phyloP scores from a whole-genome alignment of 352 stramenopile genomes.

The Globisporangium echinulatum region DNA sequence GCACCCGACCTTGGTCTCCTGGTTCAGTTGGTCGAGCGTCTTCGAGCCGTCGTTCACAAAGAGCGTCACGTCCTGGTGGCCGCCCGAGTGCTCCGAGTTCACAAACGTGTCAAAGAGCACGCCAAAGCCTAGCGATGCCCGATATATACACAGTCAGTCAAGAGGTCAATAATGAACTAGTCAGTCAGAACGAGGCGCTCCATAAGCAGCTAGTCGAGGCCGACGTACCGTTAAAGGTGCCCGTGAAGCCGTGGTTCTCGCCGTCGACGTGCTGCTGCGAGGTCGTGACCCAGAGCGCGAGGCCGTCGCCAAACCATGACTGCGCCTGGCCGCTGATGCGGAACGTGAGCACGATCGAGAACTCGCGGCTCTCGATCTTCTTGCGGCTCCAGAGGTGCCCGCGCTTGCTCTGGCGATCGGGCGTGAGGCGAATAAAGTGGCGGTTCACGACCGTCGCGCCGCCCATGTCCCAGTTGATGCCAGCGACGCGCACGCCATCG shows the following conservation, averaged over 20 bases:
- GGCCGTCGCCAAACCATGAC: constrained; percentile 69
- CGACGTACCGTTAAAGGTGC: constrained; percentile 37
- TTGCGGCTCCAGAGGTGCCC: constrained; percentile 72
- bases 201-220: neutral
- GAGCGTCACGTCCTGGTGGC: constrained; percentile 82
- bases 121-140: constrained; percentile 33
- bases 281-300: constrained; percentile 78
- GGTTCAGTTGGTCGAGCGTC: constrained; percentile 70
- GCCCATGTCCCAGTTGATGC: constrained; percentile 51
- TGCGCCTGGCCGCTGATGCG: constrained; percentile 77
- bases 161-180: neutral
- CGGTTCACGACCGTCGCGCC: constrained; percentile 64
- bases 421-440: constrained; percentile 77
- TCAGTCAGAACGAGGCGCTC: neutral
- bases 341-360: constrained; percentile 75
- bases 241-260: constrained; percentile 78
- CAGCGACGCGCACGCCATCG: constrained; percentile 49
- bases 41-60: constrained; percentile 76
- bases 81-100: constrained; percentile 68
- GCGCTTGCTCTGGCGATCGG: constrained; percentile 72
- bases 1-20: constrained; percentile 63
- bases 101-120: constrained; percentile 84
- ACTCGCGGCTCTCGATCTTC: constrained; percentile 51
- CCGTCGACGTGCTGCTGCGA: constrained; percentile 41
- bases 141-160: neutral